Evolutionary conservation across 768 basidiomycete species (phyloP).

Genomic region (Clavaria fumosa): DNA sequence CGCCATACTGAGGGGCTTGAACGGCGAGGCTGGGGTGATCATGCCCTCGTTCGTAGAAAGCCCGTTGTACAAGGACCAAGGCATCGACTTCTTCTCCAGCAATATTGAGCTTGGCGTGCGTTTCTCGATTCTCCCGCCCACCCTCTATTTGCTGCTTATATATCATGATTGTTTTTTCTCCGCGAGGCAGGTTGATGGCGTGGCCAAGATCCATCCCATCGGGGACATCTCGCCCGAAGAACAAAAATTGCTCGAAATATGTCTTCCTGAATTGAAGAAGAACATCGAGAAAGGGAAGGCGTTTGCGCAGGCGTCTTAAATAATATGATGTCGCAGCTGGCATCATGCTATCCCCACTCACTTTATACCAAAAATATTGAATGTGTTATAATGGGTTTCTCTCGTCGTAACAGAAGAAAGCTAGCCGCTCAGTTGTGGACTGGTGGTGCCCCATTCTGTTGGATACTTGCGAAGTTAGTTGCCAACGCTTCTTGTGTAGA

Average conservation of each 20-base stretch:
- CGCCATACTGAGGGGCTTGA: conserved; percentile 69
- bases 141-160: background rate
- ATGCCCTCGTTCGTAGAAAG: conserved; percentile 84
- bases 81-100: conserved; percentile 89
- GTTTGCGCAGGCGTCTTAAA: no score
- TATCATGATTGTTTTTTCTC: no score
- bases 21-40: conserved; percentile 77
- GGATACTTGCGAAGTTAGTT: no score
- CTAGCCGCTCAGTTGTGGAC: no score
- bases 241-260: conserved; percentile 72
- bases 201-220: conserved; percentile 81
- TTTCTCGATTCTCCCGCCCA: conserved; percentile 16
- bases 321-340: no score
- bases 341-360: no score
- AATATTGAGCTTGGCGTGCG: conserved; percentile 86
- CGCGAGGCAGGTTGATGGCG: conserved; percentile 61
- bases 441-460: no score
- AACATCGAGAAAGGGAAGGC: conserved; percentile 93
- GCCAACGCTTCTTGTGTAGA: no score
- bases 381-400: no score
- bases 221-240: conserved; percentile 71
- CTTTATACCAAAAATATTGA: no score
- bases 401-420: no score
- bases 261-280: conserved; percentile 87
- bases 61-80: conserved; percentile 68